These are phyloP conservation scores for Piedraia hortae DNA, from an alignment of 2,329 filamentous ascomycete genomes.

Conservation along the genomic window DNA sequence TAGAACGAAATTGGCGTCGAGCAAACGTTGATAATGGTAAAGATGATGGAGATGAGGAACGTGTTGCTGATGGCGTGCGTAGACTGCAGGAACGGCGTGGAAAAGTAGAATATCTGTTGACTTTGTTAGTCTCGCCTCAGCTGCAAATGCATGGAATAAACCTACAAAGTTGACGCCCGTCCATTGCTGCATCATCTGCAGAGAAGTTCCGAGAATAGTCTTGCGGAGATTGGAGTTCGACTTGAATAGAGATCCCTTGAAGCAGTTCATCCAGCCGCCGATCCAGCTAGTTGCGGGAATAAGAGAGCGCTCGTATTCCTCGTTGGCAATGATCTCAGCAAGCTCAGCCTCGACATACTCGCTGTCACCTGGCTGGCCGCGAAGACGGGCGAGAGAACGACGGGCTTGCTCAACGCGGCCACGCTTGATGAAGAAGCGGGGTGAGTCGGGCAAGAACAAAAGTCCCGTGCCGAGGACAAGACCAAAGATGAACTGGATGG, in stretches of 20 bases:
- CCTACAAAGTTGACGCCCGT: constrained; percentile 85
- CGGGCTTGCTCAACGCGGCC: constrained; percentile 39
- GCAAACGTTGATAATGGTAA: constrained; percentile 63
- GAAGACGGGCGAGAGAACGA: constrained; percentile 34
- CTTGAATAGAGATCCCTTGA: constrained; percentile 25
- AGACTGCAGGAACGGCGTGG: constrained; percentile 57
- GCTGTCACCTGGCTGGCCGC: constrained; percentile 45
- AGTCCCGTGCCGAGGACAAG: constrained; percentile 46
- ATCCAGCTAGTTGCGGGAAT: constrained; percentile 35
- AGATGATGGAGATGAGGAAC: constrained; percentile 65
- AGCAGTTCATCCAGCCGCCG: constrained; percentile 35
- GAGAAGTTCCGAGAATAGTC: constrained; percentile 19
- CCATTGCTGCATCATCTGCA: constrained; percentile 28
- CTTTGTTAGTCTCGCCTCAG: constrained; percentile 2
- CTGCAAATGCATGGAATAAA: no score
- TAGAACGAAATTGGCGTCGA: constrained; percentile 75
- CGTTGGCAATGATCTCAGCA: constrained; percentile 66
- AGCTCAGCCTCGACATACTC: constrained; percentile 54
- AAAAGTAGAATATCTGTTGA: constrained; percentile 23
- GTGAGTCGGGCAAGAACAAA: constrained; percentile 55
- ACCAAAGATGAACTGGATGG: constrained; percentile 54
- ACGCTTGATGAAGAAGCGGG: constrained; percentile 62
- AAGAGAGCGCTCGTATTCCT: constrained; percentile 51
- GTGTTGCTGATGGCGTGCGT: constrained; percentile 36
- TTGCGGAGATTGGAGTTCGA: constrained; percentile 23